Evolutionary conservation across 2,329 filamentous ascomycete genomes (phyloP).

Genomic region (Aspergillus fumigatus): DNA sequence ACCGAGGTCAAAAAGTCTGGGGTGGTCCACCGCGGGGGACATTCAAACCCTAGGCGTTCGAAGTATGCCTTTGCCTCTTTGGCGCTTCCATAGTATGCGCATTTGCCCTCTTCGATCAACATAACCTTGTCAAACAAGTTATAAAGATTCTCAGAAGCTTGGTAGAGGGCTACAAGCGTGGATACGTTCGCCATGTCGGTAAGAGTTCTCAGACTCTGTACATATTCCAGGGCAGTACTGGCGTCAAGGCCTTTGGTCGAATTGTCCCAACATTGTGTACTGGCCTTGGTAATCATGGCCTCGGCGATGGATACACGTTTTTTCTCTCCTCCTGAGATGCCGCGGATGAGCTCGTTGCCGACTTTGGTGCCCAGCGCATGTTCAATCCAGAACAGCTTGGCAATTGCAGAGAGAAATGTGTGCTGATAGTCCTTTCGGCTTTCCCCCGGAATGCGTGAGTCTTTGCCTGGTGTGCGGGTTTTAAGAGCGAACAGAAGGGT

Average conservation of each 20-base stretch:
- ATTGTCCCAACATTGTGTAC: slow-evolving; percentile 71
- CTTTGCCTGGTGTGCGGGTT: slow-evolving; percentile 61
- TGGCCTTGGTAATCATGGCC: slow-evolving; percentile 63
- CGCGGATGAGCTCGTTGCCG: slow-evolving; percentile 68
- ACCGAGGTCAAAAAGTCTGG: slow-evolving; percentile 76
- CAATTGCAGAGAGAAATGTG: slow-evolving; percentile 62
- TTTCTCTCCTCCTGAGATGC: slow-evolving; percentile 65
- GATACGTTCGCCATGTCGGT: slow-evolving; percentile 61
- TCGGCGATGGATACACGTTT: slow-evolving; percentile 82
- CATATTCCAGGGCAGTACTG: slow-evolving; percentile 69
- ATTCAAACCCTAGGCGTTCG: slow-evolving; percentile 65
- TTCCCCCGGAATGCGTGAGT: slow-evolving; percentile 58
- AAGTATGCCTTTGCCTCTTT: slow-evolving; percentile 65
- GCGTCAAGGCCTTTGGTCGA: slow-evolving; percentile 69
- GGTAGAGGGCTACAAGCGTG: slow-evolving; percentile 66
- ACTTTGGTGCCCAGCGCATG: slow-evolving; percentile 71
- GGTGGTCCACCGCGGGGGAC: slow-evolving; percentile 66
- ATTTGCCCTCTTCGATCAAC: slow-evolving; percentile 63
- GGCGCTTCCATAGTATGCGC: slow-evolving; percentile 66
- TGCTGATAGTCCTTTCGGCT: slow-evolving; percentile 56
- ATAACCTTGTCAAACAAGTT: slow-evolving; percentile 64
- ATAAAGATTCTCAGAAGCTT: slow-evolving; percentile 53
- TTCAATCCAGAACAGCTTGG: slow-evolving; percentile 67
- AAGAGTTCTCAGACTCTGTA: slow-evolving; percentile 60
- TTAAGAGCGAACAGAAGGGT: slow-evolving; percentile 70